Conservation (phyloP, 345 rosid species). For the Euphorbia tirucalli region DNA sequence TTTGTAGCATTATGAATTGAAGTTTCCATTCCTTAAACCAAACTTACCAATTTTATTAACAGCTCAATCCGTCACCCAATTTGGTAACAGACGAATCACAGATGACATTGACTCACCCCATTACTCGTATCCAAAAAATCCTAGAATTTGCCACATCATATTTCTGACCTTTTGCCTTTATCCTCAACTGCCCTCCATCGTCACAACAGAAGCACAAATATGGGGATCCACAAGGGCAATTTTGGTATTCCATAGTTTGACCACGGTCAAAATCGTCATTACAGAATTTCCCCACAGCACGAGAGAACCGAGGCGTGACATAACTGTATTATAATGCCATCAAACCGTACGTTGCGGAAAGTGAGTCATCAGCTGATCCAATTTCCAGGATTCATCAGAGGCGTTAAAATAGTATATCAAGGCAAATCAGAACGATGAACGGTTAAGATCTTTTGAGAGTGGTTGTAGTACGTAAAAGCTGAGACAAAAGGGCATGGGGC, state of each 20-base stretch:
- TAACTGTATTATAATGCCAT: not conserved
- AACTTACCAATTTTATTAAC: not conserved
- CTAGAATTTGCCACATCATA: not conserved
- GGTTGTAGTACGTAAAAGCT: not conserved
- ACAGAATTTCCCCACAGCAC: not conserved
- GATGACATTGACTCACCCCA: not conserved
- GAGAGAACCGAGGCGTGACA: slow-evolving; percentile 7
- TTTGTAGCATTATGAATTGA: no score
- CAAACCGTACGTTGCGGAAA: not conserved
- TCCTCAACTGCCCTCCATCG: not conserved
- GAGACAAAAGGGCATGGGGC: not conserved
- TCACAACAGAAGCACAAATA: no score
- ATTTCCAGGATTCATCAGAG: not conserved
- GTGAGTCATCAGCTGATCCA: not conserved
- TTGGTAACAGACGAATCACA: not conserved
- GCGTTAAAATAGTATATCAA: not conserved
- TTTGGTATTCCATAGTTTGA: not conserved
- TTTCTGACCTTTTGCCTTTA: not conserved
- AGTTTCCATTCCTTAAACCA: not conserved
- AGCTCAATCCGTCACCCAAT: not conserved
- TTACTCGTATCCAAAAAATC: no score
- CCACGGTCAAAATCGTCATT: not conserved
- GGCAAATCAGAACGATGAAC: not conserved
- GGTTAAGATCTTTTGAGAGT: not conserved
- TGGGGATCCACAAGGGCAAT: not conserved